Evolutionary conservation across 2,329 filamentous ascomycete species (phyloP).

Genomic region (Didymella pomorum): DNA sequence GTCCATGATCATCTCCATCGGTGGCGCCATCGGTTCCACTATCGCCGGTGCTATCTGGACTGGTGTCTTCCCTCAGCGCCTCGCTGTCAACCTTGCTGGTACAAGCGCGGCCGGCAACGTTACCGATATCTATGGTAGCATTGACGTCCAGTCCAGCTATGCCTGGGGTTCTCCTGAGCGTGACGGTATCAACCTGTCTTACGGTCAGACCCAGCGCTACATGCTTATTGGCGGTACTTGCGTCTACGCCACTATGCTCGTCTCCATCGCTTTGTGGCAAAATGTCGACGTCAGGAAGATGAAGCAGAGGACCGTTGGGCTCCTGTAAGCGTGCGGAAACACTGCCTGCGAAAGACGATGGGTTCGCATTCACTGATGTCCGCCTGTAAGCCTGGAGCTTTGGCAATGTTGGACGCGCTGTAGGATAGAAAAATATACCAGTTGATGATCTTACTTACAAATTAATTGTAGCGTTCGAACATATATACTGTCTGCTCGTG

Average conservation of each 20-base stretch:
- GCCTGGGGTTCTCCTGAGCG: conserved; percentile 59
- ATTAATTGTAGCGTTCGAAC: conserved; percentile 14
- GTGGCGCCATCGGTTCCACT: conserved; percentile 54
- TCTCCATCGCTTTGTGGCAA: conserved; percentile 41
- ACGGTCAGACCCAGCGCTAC: conserved; percentile 47
- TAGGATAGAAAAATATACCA: background rate
- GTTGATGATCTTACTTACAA: conserved; percentile 11
- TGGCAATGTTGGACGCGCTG: background rate
- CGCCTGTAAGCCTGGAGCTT: conserved; percentile 9
- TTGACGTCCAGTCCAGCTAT: conserved; percentile 64
- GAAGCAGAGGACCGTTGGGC: conserved; percentile 45
- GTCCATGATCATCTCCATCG: conserved; percentile 67
- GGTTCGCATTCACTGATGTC: background rate
- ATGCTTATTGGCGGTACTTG: conserved; percentile 49
- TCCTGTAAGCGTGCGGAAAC: conserved; percentile 31
- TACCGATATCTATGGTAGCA: conserved; percentile 58
- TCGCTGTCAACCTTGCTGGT: conserved; percentile 58
- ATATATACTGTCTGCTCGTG: background rate
- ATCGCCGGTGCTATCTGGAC: conserved; percentile 72
- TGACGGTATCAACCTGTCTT: conserved; percentile 51
- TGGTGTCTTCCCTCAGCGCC: conserved; percentile 62
- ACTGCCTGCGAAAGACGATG: background rate
- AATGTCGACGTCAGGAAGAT: conserved; percentile 43
- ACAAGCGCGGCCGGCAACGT: conserved; percentile 51
- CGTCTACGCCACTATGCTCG: conserved; percentile 36